A percentile compares a stretch with the other conserved stretches of the same genome.
Conservation (phyloP, 148 eudicot genomes). For the Euryodendron excelsum region DNA sequence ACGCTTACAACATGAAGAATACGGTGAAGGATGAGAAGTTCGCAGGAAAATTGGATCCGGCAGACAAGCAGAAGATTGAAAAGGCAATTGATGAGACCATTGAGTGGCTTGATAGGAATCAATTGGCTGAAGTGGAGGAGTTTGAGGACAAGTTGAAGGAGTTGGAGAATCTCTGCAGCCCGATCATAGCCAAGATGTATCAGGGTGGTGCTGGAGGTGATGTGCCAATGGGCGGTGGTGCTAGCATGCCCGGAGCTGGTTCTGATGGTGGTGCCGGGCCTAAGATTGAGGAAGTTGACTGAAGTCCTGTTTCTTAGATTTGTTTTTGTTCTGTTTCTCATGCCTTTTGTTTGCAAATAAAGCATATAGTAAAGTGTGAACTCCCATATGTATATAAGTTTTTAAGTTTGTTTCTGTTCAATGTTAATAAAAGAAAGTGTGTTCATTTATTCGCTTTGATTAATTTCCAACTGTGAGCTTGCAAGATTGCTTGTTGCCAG, state of each 20-base stretch:
- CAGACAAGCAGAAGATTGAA: constrained; percentile 11
- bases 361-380: background rate
- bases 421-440: background rate
- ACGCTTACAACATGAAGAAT: constrained; percentile 6
- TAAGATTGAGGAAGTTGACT: constrained; percentile 18
- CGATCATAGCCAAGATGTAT: constrained; percentile 9
- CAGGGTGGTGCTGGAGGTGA: constrained; percentile 8
- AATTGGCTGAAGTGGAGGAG: constrained; percentile 16
- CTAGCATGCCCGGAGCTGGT: background rate
- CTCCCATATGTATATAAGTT: background rate
- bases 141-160: constrained; percentile 17
- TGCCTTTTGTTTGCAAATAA: background rate
- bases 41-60: constrained; percentile 8
- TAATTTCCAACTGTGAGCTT: too few relatives aligned
- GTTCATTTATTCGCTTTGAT: background rate
- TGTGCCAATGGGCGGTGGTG: constrained; percentile 12
- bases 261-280: constrained; percentile 9
- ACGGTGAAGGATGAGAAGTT: constrained; percentile 13
- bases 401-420: background rate
- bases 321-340: background rate
- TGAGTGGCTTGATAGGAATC: constrained; percentile 13
- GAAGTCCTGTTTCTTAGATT: background rate
- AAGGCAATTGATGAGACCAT: constrained; percentile 1
- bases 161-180: constrained; percentile 3
- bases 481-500: too few relatives aligned